phyloP scores from a whole-genome alignment of 805 yeast species.

The Starmerella vaccinii region DNA sequence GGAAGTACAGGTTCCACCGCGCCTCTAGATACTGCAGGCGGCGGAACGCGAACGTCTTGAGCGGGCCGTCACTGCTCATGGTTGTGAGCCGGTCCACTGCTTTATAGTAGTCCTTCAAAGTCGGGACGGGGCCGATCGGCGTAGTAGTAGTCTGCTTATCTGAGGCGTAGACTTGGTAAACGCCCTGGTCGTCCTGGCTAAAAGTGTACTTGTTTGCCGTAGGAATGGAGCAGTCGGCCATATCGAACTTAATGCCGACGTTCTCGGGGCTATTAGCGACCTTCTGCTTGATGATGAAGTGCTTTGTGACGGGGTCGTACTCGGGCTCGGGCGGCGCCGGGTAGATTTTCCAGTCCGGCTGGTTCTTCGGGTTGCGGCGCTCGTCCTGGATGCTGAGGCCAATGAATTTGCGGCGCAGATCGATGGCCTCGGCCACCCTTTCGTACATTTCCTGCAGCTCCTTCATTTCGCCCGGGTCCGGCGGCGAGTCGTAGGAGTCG shows the following conservation, averaged over 20 bases:
- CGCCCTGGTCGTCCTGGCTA: constrained; percentile 50
- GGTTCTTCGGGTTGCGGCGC: constrained; percentile 75
- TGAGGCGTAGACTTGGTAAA: constrained; percentile 49
- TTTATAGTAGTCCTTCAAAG: constrained; percentile 70
- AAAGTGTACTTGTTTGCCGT: constrained; percentile 35
- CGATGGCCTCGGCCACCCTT: constrained; percentile 44
- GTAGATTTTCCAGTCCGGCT: constrained; percentile 61
- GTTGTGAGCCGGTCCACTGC: constrained; percentile 68
- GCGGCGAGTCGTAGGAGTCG: constrained; percentile 22
- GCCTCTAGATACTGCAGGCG: constrained; percentile 91
- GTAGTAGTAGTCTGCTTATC: constrained; percentile 19
- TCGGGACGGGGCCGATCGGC: constrained; percentile 54
- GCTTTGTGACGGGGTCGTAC: constrained; percentile 53
- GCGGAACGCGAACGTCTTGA: constrained; percentile 90
- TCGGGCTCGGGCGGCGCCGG: constrained; percentile 94
- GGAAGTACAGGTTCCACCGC: constrained; percentile 83
- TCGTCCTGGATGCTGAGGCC: constrained; percentile 60
- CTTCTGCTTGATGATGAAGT: constrained; percentile 31
- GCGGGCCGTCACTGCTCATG: constrained; percentile 87
- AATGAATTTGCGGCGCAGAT: constrained; percentile 68
- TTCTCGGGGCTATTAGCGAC: constrained; percentile 34
- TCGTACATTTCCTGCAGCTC: constrained; percentile 33
- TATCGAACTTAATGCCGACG: constrained; percentile 47
- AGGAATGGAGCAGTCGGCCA: constrained; percentile 48
- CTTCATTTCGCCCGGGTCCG: constrained; percentile 29